These are phyloP conservation scores for Leptographium flavum DNA, from an alignment of 2,329 filamentous ascomycete genomes.

Conservation along the genomic window DNA sequence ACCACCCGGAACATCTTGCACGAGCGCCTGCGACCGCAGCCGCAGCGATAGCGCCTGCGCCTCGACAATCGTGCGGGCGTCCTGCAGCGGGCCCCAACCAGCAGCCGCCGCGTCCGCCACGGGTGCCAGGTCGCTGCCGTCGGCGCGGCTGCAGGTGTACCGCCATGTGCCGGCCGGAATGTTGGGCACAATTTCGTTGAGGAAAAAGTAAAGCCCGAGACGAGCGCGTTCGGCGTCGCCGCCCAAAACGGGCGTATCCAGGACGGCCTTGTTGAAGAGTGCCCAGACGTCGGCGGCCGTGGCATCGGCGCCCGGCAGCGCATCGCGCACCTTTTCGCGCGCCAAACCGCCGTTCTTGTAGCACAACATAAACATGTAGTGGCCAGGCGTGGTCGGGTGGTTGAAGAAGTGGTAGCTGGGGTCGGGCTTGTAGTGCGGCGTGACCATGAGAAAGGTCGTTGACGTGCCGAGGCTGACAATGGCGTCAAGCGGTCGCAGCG, in stretches of 20 bases:
- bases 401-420: conserved; percentile 96
- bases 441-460: conserved; percentile 96
- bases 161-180: conserved; percentile 77
- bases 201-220: conserved; percentile 85
- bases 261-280: conserved; percentile 61
- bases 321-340: conserved; percentile 76
- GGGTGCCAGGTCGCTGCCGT: conserved; percentile 34
- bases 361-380: conserved; percentile 99
- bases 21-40: conserved; percentile 66
- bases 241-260: conserved; percentile 55
- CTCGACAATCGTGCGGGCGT: conserved; percentile 79
- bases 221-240: conserved; percentile 51
- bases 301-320: conserved; percentile 38
- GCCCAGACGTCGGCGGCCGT: conserved; percentile 50
- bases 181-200: conserved; percentile 92
- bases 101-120: conserved; percentile 8
- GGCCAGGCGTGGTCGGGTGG: conserved; percentile 74
- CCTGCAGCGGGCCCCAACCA: conserved; percentile 31
- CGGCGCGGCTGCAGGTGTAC: conserved; percentile 44
- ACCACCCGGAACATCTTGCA: conserved; percentile 24
- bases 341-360: conserved; percentile 97
- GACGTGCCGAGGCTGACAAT: conserved; percentile 92
- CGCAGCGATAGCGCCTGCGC: conserved; percentile 89
- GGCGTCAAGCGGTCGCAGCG: conserved; percentile 74
- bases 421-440: conserved; percentile 77